These are phyloP conservation scores for Aspergillus floridensis DNA, from an alignment of 2,329 filamentous ascomycete genomes.

Conservation along the genomic window DNA sequence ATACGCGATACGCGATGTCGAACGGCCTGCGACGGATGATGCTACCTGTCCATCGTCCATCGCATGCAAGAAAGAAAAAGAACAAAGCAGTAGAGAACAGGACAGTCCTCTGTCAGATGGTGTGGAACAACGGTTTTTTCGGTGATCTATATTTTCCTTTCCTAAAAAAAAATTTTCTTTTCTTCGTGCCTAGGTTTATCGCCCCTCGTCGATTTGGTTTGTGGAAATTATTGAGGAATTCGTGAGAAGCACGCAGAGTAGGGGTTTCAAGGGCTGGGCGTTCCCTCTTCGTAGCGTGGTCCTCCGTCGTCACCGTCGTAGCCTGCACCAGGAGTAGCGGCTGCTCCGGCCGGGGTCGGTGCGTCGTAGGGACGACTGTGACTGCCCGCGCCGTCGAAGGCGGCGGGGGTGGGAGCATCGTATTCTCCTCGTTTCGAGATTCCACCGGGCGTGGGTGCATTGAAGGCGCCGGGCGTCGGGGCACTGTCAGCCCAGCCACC, in stretches of 20 bases:
- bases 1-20: too few relatives aligned
- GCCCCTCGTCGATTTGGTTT: background rate
- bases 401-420: conserved; percentile 43
- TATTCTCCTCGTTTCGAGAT: conserved; percentile 23
- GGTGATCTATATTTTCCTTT: background rate
- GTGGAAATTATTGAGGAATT: background rate
- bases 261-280: conserved; percentile 36
- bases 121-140: too few relatives aligned
- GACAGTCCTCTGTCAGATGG: too few relatives aligned
- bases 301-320: conserved; percentile 40
- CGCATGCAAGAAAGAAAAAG: too few relatives aligned
- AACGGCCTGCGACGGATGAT: too few relatives aligned
- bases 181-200: background rate
- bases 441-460: conserved; percentile 44
- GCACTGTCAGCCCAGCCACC: conserved; percentile 45
- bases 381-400: conserved; percentile 11
- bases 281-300: conserved; percentile 45
- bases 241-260: background rate
- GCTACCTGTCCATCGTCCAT: background rate
- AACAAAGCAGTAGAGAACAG: too few relatives aligned
- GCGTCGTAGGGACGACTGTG: conserved; percentile 43
- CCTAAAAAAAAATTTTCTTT: background rate
- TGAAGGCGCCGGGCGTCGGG: conserved; percentile 47
- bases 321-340: conserved; percentile 40
- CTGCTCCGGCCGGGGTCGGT: conserved; percentile 47